A percentile compares a stretch with the other conserved stretches of the same genome.
phyloP scores from a whole-genome alignment of 2,329 filamentous ascomycete genomes.

The Penicillium sp. region DNA sequence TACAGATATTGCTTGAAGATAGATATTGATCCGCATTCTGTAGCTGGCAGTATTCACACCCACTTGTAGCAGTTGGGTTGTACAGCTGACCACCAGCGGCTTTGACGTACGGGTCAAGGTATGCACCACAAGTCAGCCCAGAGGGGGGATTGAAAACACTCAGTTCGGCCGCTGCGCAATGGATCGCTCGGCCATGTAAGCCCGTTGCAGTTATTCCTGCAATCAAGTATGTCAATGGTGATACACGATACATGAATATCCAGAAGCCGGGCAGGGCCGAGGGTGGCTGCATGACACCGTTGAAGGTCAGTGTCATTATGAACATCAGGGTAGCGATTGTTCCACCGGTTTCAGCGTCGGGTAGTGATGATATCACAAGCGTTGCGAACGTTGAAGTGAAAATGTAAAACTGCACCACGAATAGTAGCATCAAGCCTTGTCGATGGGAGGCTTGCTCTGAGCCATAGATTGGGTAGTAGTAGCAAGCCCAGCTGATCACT shows the following conservation, averaged over 20 bases:
- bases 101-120: conserved; percentile 10
- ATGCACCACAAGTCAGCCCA: conserved; percentile 11
- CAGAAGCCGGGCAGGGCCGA: conserved; percentile 6
- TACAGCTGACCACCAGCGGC: conserved; percentile 8
- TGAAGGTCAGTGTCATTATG: conserved; percentile 72
- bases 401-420: conserved; percentile 22
- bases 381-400: conserved; percentile 17
- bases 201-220: conserved; percentile 39
- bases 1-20: conserved; percentile 47
- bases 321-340: conserved; percentile 77
- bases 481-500: conserved; percentile 70
- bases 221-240: conserved; percentile 5
- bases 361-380: conserved; percentile 11
- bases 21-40: conserved; percentile 45
- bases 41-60: conserved; percentile 42
- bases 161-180: conserved; percentile 11
- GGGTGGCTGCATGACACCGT: conserved; percentile 29
- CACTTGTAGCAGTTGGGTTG: background rate
- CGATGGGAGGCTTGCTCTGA: conserved; percentile 8
- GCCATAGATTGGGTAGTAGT: conserved; percentile 24
- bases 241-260: conserved; percentile 11
- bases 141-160: conserved; percentile 11
- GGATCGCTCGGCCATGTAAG: conserved; percentile 58
- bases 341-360: conserved; percentile 69
- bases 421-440: conserved; percentile 19